Percentiles rank a stretch among this genome's conserved stretches.
These are phyloP conservation scores for Rhododendron molle DNA, from an alignment of 148 eudicot species.

Conservation along the genomic window DNA sequence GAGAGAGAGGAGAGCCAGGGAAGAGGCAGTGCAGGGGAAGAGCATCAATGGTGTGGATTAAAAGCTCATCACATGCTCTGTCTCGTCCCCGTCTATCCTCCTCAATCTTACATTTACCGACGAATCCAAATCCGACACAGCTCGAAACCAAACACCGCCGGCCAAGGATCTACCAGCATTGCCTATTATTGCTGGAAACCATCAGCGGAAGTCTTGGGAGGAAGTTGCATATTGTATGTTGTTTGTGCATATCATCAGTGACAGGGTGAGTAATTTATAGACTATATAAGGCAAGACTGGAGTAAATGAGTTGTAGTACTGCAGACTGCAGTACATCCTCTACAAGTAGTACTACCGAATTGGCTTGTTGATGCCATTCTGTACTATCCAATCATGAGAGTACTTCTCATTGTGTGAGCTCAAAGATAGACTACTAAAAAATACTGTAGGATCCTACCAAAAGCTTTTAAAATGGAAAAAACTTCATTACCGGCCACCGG, in stretches of 20 bases:
- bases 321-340: not conserved
- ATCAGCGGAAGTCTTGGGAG: not conserved
- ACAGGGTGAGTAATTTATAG: not conserved
- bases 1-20: conserved; percentile 9
- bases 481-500: not conserved
- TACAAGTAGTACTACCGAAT: not conserved
- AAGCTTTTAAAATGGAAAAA: not conserved
- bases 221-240: not conserved
- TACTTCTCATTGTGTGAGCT: not conserved
- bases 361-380: too few species aligned
- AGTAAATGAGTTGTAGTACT: not conserved
- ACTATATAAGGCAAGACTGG: not conserved
- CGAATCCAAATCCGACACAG: not conserved
- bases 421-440: not conserved
- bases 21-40: conserved; percentile 19
- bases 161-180: not conserved
- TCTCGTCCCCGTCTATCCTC: conserved; percentile 12
- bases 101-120: not conserved
- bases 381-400: not conserved
- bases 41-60: not conserved
- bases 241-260: not conserved
- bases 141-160: not conserved
- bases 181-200: not conserved
- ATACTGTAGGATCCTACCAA: not conserved
- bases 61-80: conserved; percentile 11